phyloP scores from a whole-genome alignment of 352 stramenopile species.

The Phytopythium montanum region DNA sequence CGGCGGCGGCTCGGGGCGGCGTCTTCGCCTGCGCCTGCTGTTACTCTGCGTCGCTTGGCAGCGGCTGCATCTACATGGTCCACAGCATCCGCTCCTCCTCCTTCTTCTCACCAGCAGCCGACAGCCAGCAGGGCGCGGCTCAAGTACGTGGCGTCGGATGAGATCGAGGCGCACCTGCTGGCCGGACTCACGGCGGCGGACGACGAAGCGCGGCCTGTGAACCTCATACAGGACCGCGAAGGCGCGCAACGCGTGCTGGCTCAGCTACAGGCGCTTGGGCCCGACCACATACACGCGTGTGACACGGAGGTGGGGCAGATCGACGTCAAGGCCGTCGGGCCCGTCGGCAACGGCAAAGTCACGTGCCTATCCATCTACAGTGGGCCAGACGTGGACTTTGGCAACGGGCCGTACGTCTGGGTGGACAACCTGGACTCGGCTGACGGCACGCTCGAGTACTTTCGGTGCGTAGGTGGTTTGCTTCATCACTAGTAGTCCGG shows the following conservation, averaged over 20 bases:
- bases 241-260: slow-evolving; percentile 56
- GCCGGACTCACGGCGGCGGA: slow-evolving; percentile 56
- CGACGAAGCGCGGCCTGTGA: slow-evolving; percentile 65
- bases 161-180: slow-evolving; percentile 56
- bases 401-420: slow-evolving; percentile 89
- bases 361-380: slow-evolving; percentile 97
- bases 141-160: slow-evolving; percentile 67
- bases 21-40: neutral
- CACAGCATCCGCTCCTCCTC: neutral
- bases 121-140: slow-evolving; percentile 6
- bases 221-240: slow-evolving; percentile 73
- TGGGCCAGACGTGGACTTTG: slow-evolving; percentile 96
- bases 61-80: neutral
- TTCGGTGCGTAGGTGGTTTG: slow-evolving; percentile 36
- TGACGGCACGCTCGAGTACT: slow-evolving; percentile 77
- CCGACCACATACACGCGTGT: slow-evolving; percentile 90
- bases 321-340: slow-evolving; percentile 92
- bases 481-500: too few relatives aligned
- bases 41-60: neutral
- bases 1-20: neutral
- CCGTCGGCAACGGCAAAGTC: slow-evolving; percentile 96
- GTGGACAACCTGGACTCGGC: slow-evolving; percentile 92
- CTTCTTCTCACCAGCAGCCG: neutral
- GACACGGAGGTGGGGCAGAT: slow-evolving; percentile 98
- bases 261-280: slow-evolving; percentile 54